Conservation (phyloP, 257 asterid genomes). For the Marsdenia floribunda region DNA sequence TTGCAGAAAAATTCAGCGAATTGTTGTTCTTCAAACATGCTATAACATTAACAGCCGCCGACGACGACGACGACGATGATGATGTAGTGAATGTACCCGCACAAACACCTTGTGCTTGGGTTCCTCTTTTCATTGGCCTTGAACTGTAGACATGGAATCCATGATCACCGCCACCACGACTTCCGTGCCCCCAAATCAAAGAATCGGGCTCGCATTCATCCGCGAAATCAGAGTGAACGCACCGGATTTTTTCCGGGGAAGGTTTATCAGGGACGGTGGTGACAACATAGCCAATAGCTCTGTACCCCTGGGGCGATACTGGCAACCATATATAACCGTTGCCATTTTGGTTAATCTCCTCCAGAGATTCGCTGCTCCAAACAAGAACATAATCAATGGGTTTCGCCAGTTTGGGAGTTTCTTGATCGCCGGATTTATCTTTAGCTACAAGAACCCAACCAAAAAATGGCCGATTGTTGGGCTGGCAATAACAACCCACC, state of each 20-base stretch:
- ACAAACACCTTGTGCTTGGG: slow-evolving; percentile 25
- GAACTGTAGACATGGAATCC: slow-evolving; percentile 23
- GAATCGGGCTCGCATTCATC: slow-evolving; percentile 8
- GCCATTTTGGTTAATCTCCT: slow-evolving; percentile 9
- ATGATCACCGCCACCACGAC: not conserved
- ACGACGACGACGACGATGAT: slow-evolving; percentile 8
- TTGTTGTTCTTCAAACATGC: slow-evolving; percentile 62
- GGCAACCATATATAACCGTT: slow-evolving; percentile 73
- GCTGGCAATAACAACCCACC: slow-evolving; percentile 30
- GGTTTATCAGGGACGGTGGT: slow-evolving; percentile 64
- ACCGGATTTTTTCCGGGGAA: slow-evolving; percentile 44
- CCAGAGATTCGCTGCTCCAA: slow-evolving; percentile 22
- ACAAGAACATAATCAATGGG: slow-evolving; percentile 65
- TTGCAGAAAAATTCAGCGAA: slow-evolving; percentile 21
- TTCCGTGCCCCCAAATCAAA: slow-evolving; percentile 17
- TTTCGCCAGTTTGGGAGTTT: slow-evolving; percentile 22
- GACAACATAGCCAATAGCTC: slow-evolving; percentile 56
- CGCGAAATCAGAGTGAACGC: slow-evolving; percentile 17
- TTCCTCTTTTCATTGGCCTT: slow-evolving; percentile 26
- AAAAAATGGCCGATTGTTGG: slow-evolving; percentile 27
- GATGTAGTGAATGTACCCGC: slow-evolving; percentile 43
- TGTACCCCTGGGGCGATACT: slow-evolving; percentile 62
- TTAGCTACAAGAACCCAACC: slow-evolving; percentile 75
- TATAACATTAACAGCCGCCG: slow-evolving; percentile 19
- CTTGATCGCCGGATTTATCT: slow-evolving; percentile 26